phyloP scores from a whole-genome alignment of 108 stramenopile genomes.

The Cyclotella cryptica region DNA sequence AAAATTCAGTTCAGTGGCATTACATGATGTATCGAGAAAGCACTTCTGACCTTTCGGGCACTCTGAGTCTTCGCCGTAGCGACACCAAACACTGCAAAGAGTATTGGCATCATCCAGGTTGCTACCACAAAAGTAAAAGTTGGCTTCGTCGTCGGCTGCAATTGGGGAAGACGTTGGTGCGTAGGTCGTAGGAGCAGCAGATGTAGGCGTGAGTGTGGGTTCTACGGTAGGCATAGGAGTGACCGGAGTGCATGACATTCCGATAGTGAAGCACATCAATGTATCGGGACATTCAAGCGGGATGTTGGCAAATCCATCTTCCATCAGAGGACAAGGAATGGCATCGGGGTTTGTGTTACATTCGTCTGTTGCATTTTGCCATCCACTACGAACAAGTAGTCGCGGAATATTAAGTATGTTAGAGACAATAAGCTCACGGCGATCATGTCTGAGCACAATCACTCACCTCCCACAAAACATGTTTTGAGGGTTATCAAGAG shows the following conservation, averaged over 20 bases:
- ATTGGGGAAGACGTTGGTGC: conserved; percentile 28
- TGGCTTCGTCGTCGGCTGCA: conserved; percentile 19
- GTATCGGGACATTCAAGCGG: conserved; percentile 20
- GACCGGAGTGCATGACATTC: conserved; percentile 14
- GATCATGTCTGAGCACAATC: neutral
- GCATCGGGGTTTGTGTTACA: conserved; percentile 35
- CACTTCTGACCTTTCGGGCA: conserved; percentile 37
- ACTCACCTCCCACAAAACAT: conserved; percentile 17
- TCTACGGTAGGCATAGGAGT: conserved; percentile 15
- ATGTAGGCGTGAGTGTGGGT: conserved; percentile 20
- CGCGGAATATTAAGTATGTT: neutral
- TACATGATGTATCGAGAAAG: conserved; percentile 24
- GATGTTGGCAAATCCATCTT: neutral
- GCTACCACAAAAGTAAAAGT: conserved; percentile 41
- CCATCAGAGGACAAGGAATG: conserved; percentile 23
- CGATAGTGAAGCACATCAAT: conserved; percentile 22
- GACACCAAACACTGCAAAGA: conserved; percentile 34
- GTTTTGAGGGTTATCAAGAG: conserved; percentile 7
- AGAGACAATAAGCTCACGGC: neutral
- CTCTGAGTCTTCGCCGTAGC: conserved; percentile 25
- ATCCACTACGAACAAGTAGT: conserved; percentile 12
- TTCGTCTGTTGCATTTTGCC: conserved; percentile 27
- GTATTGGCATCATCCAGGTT: conserved; percentile 25
- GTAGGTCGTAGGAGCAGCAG: conserved; percentile 25
- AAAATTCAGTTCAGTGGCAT: conserved; percentile 38